Evolutionary conservation across 1,284 basidiomycete genomes (phyloP), one percentile per base, ranked within the genome.

Genomic region (Tylopilus orsonianus): DNA sequence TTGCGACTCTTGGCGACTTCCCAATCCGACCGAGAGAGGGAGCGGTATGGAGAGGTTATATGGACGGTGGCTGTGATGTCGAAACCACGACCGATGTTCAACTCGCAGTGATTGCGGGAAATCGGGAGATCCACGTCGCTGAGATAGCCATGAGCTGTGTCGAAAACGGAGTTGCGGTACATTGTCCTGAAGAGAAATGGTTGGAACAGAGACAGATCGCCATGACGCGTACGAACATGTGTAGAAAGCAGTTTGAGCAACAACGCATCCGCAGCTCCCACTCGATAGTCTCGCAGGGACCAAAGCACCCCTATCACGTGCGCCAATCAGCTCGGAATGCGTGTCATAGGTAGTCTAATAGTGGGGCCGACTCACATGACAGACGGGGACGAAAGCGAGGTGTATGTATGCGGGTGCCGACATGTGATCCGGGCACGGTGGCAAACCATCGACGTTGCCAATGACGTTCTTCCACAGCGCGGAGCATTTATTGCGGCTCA

Each of bases 201-300:
- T 50, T 33, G 41, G 35, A 3, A 13, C 14, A 1, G n/a, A 8
- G 12, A n/a, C 4, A 8, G 1, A 13, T n/a, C 19, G 3, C 3
- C 1, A 10, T 8, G 14, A 14, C 24, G 16, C 7, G 23, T 24
- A 46, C 55, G 9, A 18, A 56, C 57, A 59, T 41, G n/a, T 43
- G 29, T 23, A 46, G 56, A 18, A 70, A 49, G 40, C 73, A 74
- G 10, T 54, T 52, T 10, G 50, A 41, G 48, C 73, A 75, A 32
- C 65, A 70, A 44, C 71, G 60, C 23, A 72, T 58, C 9, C 71
- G 68, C 44, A 70, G 67, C 5, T 56, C 50, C 73, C 73, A 74
- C 35, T 64, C 59, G 5, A 73, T 46, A 26, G 65, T 59, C 29
- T 61, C 56, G n/a, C 59, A 59, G 1, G 55, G 50, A 23, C 54